phyloP scores from a whole-genome alignment of 2,329 filamentous ascomycete genomes.

The Tolypocladium cylindrosporum region DNA sequence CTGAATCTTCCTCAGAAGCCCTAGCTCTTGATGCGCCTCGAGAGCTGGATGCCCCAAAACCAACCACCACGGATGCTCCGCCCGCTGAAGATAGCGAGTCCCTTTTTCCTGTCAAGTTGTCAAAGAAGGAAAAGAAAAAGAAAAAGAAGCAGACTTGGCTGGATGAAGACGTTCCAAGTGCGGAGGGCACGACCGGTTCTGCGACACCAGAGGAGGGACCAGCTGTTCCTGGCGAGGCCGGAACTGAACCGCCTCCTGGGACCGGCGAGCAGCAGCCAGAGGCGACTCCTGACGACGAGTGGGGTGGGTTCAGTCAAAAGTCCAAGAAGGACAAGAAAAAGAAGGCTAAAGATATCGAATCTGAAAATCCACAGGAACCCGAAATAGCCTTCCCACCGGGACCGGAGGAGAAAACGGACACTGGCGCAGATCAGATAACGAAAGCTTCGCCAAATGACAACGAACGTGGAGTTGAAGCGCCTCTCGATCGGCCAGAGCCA shows the following conservation, averaged over 20 bases:
- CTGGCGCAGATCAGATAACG: constrained; percentile 9
- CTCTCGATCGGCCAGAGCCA: background rate
- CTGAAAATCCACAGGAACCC: constrained; percentile 17
- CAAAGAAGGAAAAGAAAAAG: constrained; percentile 25
- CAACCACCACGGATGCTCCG: background rate
- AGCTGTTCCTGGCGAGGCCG: constrained; percentile 6
- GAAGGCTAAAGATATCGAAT: constrained; percentile 20
- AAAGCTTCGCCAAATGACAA: constrained; percentile 6
- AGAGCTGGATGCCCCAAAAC: background rate
- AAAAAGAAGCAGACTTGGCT: constrained; percentile 17
- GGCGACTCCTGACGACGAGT: constrained; percentile 17
- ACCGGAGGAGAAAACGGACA: constrained; percentile 10
- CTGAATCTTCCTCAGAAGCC: background rate
- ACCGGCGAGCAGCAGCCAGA: constrained; percentile 12
- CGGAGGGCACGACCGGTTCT: background rate
- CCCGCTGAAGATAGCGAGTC: constrained; percentile 2
- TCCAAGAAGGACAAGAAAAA: constrained; percentile 23
- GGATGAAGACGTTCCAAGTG: background rate
- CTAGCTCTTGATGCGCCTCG: background rate
- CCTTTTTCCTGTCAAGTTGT: constrained; percentile 13
- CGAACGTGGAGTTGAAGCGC: constrained; percentile 8
- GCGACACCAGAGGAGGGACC: constrained; percentile 10
- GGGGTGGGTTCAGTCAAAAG: constrained; percentile 17
- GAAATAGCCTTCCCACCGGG: constrained; percentile 10
- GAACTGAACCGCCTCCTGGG: constrained; percentile 10